These are phyloP conservation scores for Carex cristatella DNA, from an alignment of 176 grass and related monocot species.

Conservation along the genomic window DNA sequence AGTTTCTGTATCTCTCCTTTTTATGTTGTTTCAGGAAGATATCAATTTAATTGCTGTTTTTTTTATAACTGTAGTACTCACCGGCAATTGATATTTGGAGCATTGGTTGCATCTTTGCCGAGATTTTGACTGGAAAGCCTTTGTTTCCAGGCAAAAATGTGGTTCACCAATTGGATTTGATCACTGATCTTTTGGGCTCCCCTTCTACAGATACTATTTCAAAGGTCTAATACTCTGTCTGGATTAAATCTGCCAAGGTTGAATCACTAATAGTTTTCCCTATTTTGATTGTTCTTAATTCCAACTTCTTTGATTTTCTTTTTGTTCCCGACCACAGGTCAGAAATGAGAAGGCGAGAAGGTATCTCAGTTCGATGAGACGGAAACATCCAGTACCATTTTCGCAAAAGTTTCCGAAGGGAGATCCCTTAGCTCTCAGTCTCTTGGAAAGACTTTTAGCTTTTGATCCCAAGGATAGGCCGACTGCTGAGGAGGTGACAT, in stretches of 20 bases:
- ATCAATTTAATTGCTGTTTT: constrained; percentile 25
- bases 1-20: constrained; percentile 17
- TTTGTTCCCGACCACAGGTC: constrained; percentile 42
- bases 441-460: constrained; percentile 82
- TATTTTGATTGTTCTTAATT: not conserved
- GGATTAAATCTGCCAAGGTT: not conserved
- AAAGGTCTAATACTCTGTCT: constrained; percentile 39
- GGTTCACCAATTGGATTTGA: constrained; percentile 96
- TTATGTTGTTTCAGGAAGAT: constrained; percentile 1
- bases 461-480: constrained; percentile 97
- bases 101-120: constrained; percentile 98
- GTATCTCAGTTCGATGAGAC: constrained; percentile 75
- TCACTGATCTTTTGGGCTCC: constrained; percentile 90
- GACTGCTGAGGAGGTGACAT: constrained; percentile 71
- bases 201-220: constrained; percentile 68
- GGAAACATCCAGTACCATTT: constrained; percentile 66
- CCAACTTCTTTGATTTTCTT: not conserved
- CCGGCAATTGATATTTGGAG: constrained; percentile 97
- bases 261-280: constrained; percentile 1
- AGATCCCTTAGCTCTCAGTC: constrained; percentile 71
- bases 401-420: constrained; percentile 82
- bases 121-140: constrained; percentile 87
- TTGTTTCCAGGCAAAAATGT: constrained; percentile 99
- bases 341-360: constrained; percentile 91
- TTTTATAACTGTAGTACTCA: constrained; percentile 60